These are phyloP conservation scores for Agapanthus africanus DNA, from an alignment of 106 monocot genomes.

Conservation along the genomic window DNA sequence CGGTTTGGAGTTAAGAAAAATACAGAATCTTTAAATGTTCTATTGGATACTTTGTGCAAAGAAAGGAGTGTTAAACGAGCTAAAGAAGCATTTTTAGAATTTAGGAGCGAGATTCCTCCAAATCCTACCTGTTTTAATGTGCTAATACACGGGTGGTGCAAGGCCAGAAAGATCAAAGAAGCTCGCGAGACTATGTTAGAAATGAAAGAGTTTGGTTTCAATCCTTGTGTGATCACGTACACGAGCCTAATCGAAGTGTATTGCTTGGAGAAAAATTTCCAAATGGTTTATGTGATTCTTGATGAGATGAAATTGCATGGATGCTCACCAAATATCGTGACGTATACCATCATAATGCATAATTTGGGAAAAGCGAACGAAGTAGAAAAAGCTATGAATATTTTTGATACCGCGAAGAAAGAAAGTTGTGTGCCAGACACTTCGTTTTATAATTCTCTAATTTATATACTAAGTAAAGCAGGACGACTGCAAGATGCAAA, in stretches of 20 bases:
- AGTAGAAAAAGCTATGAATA: constrained; percentile 45
- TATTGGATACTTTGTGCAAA: constrained; percentile 81
- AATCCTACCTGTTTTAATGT: constrained; percentile 62
- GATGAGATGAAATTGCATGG: constrained; percentile 50
- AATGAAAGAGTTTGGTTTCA: constrained; percentile 65
- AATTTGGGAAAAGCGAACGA: constrained; percentile 62
- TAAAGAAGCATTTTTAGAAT: constrained; percentile 45
- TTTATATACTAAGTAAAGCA: constrained; percentile 54
- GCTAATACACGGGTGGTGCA: constrained; percentile 84
- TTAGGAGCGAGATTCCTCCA: constrained; percentile 46
- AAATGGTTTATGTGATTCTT: constrained; percentile 38
- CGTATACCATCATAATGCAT: constrained; percentile 91
- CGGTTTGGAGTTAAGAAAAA: constrained; percentile 60
- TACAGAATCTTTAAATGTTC: constrained; percentile 58
- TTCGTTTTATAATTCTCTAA: constrained; percentile 76
- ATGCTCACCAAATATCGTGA: constrained; percentile 74
- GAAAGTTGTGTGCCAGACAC: constrained; percentile 60
- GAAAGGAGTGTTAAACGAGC: constrained; percentile 75
- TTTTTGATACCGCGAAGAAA: constrained; percentile 50
- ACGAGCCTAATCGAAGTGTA: constrained; percentile 78
- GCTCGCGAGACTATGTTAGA: constrained; percentile 49
- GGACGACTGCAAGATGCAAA: constrained; percentile 54
- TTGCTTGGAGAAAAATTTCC: constrained; percentile 61
- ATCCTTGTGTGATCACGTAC: constrained; percentile 75
- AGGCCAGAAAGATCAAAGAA: constrained; percentile 60